A percentile compares a stretch with the other conserved stretches of the same genome.
phyloP scores from a whole-genome alignment of 2,329 filamentous ascomycete genomes.

The Aspergillus unguis region DNA sequence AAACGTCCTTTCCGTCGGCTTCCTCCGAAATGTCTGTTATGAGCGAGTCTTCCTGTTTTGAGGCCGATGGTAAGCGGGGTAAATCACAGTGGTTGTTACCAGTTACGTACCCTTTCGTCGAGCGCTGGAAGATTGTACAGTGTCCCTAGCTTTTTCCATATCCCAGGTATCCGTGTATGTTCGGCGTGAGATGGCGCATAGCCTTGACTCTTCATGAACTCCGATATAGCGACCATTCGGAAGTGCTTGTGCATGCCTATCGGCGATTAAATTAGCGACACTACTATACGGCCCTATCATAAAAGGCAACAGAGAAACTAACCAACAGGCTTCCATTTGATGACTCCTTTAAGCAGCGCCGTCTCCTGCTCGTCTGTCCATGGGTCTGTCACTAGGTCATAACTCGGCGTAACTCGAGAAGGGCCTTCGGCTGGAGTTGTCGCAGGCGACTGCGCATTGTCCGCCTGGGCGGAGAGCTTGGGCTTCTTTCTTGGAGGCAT shows the following conservation, averaged over 20 bases:
- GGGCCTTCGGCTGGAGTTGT: constrained; percentile 29
- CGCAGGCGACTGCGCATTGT: constrained; percentile 26
- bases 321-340: constrained; percentile 96
- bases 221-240: constrained; percentile 80
- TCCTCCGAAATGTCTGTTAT: constrained; percentile 58
- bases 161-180: constrained; percentile 85
- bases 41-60: constrained; percentile 52
- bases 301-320: constrained; percentile 20
- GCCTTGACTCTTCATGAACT: constrained; percentile 76
- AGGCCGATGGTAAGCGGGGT: not conserved
- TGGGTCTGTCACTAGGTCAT: constrained; percentile 60
- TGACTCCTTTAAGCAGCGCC: constrained; percentile 86
- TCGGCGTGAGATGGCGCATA: constrained; percentile 60
- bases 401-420: constrained; percentile 36
- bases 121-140: constrained; percentile 84
- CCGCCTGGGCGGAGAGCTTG: constrained; percentile 41
- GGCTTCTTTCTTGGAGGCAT: constrained; percentile 61
- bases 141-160: constrained; percentile 81
- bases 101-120: constrained; percentile 72
- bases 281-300: not conserved
- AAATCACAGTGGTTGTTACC: not conserved
- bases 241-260: constrained; percentile 87
- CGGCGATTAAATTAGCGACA: constrained; percentile 1
- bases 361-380: constrained; percentile 98
- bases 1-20: constrained; percentile 50